Evolutionary conservation across 2,329 filamentous ascomycete species (phyloP).

Genomic region (Bipolaris oryzae): DNA sequence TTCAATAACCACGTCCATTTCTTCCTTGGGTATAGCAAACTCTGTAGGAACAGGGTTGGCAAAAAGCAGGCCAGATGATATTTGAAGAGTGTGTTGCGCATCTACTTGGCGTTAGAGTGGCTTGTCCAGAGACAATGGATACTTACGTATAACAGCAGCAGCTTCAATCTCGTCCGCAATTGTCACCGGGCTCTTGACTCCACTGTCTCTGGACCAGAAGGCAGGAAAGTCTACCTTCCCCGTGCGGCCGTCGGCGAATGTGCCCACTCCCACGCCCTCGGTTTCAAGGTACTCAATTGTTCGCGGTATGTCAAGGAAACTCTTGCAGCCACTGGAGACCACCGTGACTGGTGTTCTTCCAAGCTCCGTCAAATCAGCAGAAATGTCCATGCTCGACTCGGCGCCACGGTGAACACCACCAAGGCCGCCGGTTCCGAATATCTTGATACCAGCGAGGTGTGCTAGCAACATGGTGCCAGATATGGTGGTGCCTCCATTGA

Average conservation of each 20-base stretch:
- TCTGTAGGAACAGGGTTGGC: slow-evolving; percentile 84
- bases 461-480: slow-evolving; percentile 92
- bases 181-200: slow-evolving; percentile 75
- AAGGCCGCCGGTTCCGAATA: slow-evolving; percentile 94
- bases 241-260: slow-evolving; percentile 81
- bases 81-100: slow-evolving; percentile 72
- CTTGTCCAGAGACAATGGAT: background rate
- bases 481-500: slow-evolving; percentile 91
- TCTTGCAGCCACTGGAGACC: slow-evolving; percentile 89
- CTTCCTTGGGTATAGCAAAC: slow-evolving; percentile 68
- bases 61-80: slow-evolving; percentile 82
- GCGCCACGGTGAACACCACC: slow-evolving; percentile 93
- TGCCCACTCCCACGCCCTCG: slow-evolving; percentile 79
- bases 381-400: slow-evolving; percentile 87
- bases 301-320: slow-evolving; percentile 88
- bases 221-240: slow-evolving; percentile 83
- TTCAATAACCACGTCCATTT: slow-evolving; percentile 49
- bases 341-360: slow-evolving; percentile 88
- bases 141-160: slow-evolving; percentile 79
- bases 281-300: slow-evolving; percentile 83
- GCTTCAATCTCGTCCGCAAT: slow-evolving; percentile 80
- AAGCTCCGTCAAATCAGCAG: slow-evolving; percentile 92
- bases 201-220: slow-evolving; percentile 91
- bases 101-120: slow-evolving; percentile 50
- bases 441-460: slow-evolving; percentile 81